A percentile compares a stretch with the other conserved stretches of the same genome.
Evolutionary conservation across 2,329 filamentous ascomycete species (phyloP).

Genomic region (Keithomyces neogunnii): DNA sequence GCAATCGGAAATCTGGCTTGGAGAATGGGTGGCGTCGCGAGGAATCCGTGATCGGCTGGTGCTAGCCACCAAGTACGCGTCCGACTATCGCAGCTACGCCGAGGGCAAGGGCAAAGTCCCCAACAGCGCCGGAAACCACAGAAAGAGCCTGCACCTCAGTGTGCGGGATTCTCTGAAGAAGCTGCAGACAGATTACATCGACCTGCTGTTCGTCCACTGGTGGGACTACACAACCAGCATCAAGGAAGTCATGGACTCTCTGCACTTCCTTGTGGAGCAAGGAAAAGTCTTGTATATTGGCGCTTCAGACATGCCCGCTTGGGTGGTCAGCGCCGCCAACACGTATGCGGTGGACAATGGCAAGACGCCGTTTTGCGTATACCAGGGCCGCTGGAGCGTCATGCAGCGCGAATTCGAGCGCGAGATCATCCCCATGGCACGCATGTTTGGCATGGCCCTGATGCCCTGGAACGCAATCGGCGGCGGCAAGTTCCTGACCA

Average conservation of each 20-base stretch:
- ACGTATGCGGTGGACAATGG: conserved; percentile 24
- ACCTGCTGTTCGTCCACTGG: conserved; percentile 36
- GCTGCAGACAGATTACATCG: conserved; percentile 35
- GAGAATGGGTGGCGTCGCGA: conserved; percentile 45
- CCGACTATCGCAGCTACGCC: conserved; percentile 31
- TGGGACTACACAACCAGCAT: conserved; percentile 35
- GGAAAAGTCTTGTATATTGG: conserved; percentile 35
- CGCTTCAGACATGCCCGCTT: conserved; percentile 30
- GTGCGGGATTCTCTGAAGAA: conserved; percentile 35
- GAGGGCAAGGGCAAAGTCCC: conserved; percentile 25
- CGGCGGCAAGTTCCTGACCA: conserved; percentile 39
- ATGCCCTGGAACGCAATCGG: conserved; percentile 53
- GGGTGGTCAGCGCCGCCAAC: conserved; percentile 30
- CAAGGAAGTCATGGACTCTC: conserved; percentile 32
- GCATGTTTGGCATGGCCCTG: conserved; percentile 39
- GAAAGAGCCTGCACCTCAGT: conserved; percentile 31
- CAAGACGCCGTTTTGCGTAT: conserved; percentile 28
- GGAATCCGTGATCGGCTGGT: conserved; percentile 44
- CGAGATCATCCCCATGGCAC: conserved; percentile 34
- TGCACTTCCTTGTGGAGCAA: conserved; percentile 31
- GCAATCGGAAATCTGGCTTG: conserved; percentile 48
- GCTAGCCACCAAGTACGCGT: conserved; percentile 48
- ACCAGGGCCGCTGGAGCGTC: conserved; percentile 31
- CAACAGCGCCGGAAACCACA: conserved; percentile 36
- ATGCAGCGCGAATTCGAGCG: conserved; percentile 28